phyloP scores from a whole-genome alignment of 2,329 filamentous ascomycete genomes.

The Alternaria consortialis region DNA sequence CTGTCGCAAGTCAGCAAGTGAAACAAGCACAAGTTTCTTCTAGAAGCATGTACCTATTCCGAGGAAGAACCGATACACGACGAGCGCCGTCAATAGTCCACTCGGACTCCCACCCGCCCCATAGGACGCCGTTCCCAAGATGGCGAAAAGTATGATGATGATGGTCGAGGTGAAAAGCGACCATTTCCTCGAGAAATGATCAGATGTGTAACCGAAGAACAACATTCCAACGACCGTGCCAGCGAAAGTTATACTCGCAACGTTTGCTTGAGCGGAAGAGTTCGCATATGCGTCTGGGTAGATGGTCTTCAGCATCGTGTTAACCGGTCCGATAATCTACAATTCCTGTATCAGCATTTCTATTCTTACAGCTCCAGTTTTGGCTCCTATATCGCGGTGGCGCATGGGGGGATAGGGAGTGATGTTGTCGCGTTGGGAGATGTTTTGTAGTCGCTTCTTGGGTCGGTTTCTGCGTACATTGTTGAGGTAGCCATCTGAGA shows the following conservation, averaged over 20 bases:
- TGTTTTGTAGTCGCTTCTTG: constrained; percentile 13
- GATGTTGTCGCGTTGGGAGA: constrained; percentile 14
- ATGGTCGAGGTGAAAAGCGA: constrained; percentile 81
- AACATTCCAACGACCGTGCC: constrained; percentile 86
- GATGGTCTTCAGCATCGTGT: constrained; percentile 74
- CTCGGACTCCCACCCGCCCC: constrained; percentile 71
- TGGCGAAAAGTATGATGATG: constrained; percentile 86
- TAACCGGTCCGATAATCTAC: constrained; percentile 86
- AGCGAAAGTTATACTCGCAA: constrained; percentile 83
- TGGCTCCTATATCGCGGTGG: neutral
- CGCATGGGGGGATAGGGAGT: constrained; percentile 1
- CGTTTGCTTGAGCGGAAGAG: constrained; percentile 75
- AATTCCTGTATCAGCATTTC: neutral
- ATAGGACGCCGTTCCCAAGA: constrained; percentile 79
- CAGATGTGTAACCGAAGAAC: constrained; percentile 80
- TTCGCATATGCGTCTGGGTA: constrained; percentile 75
- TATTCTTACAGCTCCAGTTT: neutral
- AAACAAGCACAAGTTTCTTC: neutral
- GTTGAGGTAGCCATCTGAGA: constrained; percentile 92
- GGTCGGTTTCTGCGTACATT: constrained; percentile 63
- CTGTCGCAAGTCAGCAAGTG: constrained; percentile 21
- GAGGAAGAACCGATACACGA: constrained; percentile 85
- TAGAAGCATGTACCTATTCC: constrained; percentile 53
- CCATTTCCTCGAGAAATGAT: constrained; percentile 86
- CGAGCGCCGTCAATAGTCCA: constrained; percentile 80